Evolutionary conservation across 2,329 filamentous ascomycete genomes (phyloP).

Genomic region (Metarhizium brunneum): DNA sequence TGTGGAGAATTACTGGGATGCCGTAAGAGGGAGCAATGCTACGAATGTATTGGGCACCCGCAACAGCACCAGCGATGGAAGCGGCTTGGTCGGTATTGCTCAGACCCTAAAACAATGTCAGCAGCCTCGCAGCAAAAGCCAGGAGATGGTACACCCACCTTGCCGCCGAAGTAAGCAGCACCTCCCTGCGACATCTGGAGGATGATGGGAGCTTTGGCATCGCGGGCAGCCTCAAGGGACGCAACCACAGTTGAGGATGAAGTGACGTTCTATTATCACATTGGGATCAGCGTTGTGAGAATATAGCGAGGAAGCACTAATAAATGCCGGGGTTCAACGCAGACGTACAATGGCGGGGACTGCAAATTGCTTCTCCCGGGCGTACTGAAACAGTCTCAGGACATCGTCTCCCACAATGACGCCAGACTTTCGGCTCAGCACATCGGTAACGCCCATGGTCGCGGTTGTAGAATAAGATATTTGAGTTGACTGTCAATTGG

Average conservation of each 20-base stretch:
- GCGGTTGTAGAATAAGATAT: constrained; percentile 3
- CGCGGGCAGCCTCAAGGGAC: constrained; percentile 87
- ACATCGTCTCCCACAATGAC: constrained; percentile 47
- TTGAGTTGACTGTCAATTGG: neutral
- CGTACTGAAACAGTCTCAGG: constrained; percentile 73
- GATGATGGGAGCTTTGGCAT: constrained; percentile 84
- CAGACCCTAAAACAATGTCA: constrained; percentile 46
- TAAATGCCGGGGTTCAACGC: neutral
- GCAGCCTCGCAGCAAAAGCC: neutral
- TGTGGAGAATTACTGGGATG: constrained; percentile 87
- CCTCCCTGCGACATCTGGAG: constrained; percentile 91
- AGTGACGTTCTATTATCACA: constrained; percentile 62
- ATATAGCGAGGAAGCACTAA: neutral
- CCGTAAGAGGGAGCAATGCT: constrained; percentile 79
- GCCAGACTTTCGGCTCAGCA: constrained; percentile 42
- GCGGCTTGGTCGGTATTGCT: constrained; percentile 74
- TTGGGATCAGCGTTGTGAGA: neutral
- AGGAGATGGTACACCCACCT: constrained; percentile 36
- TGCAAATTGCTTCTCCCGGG: constrained; percentile 78
- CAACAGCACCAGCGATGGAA: constrained; percentile 79
- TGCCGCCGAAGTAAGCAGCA: constrained; percentile 86
- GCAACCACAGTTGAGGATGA: constrained; percentile 73
- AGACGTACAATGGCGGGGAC: constrained; percentile 62
- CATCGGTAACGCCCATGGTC: constrained; percentile 29
- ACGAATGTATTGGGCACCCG: constrained; percentile 89